Evolutionary conservation across 1,284 basidiomycete genomes (phyloP).

Genomic region (Malassezia caprae): DNA sequence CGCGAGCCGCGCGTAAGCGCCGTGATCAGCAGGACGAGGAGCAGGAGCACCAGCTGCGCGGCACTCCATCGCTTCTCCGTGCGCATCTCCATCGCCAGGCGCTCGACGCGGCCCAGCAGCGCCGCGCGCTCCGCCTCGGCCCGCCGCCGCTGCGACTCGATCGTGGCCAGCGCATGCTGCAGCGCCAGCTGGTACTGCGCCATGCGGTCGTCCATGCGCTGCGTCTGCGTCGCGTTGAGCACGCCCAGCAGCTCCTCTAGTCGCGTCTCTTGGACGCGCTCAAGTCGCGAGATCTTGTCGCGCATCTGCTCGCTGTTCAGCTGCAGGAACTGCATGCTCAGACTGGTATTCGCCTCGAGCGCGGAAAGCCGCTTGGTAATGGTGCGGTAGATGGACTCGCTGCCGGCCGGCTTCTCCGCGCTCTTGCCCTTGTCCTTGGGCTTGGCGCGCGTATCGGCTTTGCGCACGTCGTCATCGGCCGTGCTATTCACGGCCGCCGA

Average conservation of each 20-base stretch:
- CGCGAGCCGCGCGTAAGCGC: slow-evolving; percentile 66
- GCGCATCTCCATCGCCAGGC: slow-evolving; percentile 65
- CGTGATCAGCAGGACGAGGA: slow-evolving; percentile 70
- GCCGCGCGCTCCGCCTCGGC: slow-evolving; percentile 63
- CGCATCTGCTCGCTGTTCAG: slow-evolving; percentile 72
- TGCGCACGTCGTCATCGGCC: not conserved
- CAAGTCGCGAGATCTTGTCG: slow-evolving; percentile 65
- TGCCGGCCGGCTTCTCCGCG: slow-evolving; percentile 13
- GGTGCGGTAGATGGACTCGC: slow-evolving; percentile 80
- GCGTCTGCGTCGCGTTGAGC: slow-evolving; percentile 49
- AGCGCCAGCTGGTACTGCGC: not conserved
- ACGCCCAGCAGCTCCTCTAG: slow-evolving; percentile 60
- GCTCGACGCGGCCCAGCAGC: slow-evolving; percentile 59
- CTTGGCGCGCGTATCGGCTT: not conserved
- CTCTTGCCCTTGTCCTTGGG: not conserved
- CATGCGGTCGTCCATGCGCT: slow-evolving; percentile 20
- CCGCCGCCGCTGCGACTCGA: slow-evolving; percentile 60
- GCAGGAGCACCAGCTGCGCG: slow-evolving; percentile 66
- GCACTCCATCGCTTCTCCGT: slow-evolving; percentile 74
- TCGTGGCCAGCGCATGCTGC: slow-evolving; percentile 59
- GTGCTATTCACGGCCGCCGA: not conserved
- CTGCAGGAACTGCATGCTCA: slow-evolving; percentile 78
- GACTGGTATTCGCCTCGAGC: slow-evolving; percentile 76
- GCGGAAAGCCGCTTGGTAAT: slow-evolving; percentile 84
- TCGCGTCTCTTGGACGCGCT: slow-evolving; percentile 48